A percentile compares a stretch with the other conserved stretches of the same genome.
phyloP scores from a whole-genome alignment of 257 asterid genomes.

The Solanum piurae region DNA sequence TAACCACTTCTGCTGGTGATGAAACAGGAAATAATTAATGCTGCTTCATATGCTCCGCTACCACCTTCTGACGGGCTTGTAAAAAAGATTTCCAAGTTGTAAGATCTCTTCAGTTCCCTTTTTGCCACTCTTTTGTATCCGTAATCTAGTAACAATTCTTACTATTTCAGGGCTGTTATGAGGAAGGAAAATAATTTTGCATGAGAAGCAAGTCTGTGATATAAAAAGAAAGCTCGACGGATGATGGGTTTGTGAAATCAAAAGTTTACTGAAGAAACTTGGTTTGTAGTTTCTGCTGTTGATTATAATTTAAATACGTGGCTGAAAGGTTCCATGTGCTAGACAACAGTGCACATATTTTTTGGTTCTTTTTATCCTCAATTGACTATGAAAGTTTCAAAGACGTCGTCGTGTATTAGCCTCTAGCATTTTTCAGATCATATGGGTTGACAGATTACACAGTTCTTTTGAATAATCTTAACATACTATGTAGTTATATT shows the following conservation, averaged over 20 bases:
- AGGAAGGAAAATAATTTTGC: not conserved
- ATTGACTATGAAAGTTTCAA: not conserved
- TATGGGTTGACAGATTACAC: not conserved
- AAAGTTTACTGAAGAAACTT: not conserved
- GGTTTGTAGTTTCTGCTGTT: not conserved
- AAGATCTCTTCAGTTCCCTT: not conserved
- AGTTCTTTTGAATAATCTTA: not conserved
- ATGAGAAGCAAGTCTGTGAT: not conserved
- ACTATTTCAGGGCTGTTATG: not conserved
- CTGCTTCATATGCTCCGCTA: constrained; percentile 6
- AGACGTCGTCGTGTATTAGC: not conserved
- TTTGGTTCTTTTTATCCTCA: not conserved
- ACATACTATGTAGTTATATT: not conserved
- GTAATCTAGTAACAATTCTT: not conserved
- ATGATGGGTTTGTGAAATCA: not conserved
- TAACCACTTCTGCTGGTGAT: not conserved
- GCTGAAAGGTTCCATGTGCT: not conserved
- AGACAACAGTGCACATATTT: not conserved
- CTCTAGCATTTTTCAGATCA: not conserved
- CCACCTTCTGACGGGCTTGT: constrained; percentile 1
- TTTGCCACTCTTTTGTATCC: not conserved
- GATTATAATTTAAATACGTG: not conserved
- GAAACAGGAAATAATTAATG: constrained; percentile 5
- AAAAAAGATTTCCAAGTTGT: not conserved
- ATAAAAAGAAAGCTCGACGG: not conserved